Conservation (phyloP, 2,329 filamentous ascomycete species). For the Ceratocystis eucalypticola region DNA sequence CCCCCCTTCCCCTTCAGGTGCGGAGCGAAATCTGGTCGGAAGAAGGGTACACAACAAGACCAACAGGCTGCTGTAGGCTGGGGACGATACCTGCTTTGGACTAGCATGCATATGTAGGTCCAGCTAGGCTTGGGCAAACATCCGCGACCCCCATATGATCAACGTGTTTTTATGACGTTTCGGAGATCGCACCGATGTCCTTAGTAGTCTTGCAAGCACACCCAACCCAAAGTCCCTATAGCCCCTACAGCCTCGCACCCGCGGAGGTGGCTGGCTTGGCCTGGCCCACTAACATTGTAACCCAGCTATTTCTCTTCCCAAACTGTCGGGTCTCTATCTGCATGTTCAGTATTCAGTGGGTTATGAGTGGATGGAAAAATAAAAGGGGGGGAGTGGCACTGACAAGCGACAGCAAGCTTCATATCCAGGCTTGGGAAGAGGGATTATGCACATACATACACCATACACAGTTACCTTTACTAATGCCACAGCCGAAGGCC, state of each 20-base stretch:
- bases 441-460: neutral
- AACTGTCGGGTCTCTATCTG: neutral
- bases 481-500: neutral
- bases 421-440: neutral
- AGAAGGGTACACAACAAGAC: too few species aligned
- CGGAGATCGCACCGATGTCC: neutral
- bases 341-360: neutral
- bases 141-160: neutral
- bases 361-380: neutral
- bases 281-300: neutral
- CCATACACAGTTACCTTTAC: neutral
- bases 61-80: too few species aligned
- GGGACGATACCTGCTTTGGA: too few species aligned
- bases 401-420: neutral
- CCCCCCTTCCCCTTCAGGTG: too few species aligned
- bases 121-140: too few species aligned
- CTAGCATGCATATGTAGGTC: too few species aligned
- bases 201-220: neutral
- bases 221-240: neutral
- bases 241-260: neutral
- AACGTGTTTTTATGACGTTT: neutral
- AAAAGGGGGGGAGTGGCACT: neutral
- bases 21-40: too few species aligned
- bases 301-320: conserved; percentile 8
- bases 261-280: neutral